phyloP scores from a whole-genome alignment of 306 rosid genomes.

The Begonia loranthoides region DNA sequence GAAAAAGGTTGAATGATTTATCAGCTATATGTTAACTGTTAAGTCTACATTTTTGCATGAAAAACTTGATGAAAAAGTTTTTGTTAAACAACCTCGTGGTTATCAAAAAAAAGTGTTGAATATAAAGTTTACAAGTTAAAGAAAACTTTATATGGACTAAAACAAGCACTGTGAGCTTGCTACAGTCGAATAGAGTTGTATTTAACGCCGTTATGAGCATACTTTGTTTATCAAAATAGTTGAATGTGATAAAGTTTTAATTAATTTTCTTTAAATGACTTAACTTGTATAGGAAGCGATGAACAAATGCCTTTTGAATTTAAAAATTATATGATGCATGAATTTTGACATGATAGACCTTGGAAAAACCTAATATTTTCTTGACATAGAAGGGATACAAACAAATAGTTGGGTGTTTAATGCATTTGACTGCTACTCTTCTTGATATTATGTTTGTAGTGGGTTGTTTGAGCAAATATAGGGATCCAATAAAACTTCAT shows the following conservation, averaged over 20 bases:
- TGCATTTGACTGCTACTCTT: background rate
- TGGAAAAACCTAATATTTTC: background rate
- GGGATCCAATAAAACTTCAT: background rate
- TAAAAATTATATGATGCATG: background rate
- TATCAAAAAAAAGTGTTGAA: background rate
- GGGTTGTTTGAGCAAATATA: background rate
- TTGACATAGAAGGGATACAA: background rate
- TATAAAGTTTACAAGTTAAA: slow-evolving; percentile 1
- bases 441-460: background rate
- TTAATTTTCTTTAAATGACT: no score
- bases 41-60: background rate
- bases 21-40: background rate
- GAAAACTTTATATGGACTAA: no score
- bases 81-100: background rate
- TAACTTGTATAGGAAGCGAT: background rate
- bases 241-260: no score
- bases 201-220: no score
- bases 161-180: no score
- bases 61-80: slow-evolving; percentile 1
- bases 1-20: background rate
- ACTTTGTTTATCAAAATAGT: no score
- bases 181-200: no score
- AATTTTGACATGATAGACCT: background rate
- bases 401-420: no score
- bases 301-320: background rate